Evolutionary conservation across 2,329 filamentous ascomycete genomes (phyloP), one percentile per base, ranked within the genome.

Genomic region (Hypoxylon sp.): DNA sequence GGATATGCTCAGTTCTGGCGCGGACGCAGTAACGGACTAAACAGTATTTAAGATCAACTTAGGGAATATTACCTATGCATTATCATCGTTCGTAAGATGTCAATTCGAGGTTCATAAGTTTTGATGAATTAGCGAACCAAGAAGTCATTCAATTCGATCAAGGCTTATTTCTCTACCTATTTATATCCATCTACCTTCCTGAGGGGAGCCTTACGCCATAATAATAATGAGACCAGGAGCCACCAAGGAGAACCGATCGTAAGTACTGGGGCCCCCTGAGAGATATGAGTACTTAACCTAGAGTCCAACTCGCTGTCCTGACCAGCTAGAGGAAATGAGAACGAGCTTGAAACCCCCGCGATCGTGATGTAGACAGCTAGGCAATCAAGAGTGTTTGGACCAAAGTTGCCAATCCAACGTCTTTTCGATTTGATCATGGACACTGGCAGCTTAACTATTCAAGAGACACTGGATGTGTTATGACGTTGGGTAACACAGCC

Each of bases 21-120:
- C 19, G 59, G 62, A 7, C 63, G 71, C 1, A 73, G 71, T 7
- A 73, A 70, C 55, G 49, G 61, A 2, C 75, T 79, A 36, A 67
- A 67, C 15, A 75, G 65, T 9, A 69, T 76, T 6, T 66, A 75
- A 56, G 71, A 78, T 44, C 67, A 80, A 9, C 69, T 80, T 7
- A 61, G 69, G 37, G 74, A 71, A 23, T 82, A 81, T 58, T 82
- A 81, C 60, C 73, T 72, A 48, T 75, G 73, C 7, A 68, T 78
- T 40, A 75, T 51, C 9, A 73, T 78, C 3, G 63, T 81, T 17
- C 68, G 76, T n/a, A n/a, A n/a, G 7, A 71, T 82, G 7, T 78
- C 78, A 3, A 69, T 62, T 13, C 63, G 61, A 52, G 63, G 61
- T 27, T 67, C 52, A 65, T 63, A 63, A 29, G 63, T 71, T 58